A percentile compares a stretch with the other conserved stretches of the same genome.
These are phyloP conservation scores for Penicillium cataractarum DNA, from an alignment of 495 filamentous ascomycete genomes.

Conservation along the genomic window DNA sequence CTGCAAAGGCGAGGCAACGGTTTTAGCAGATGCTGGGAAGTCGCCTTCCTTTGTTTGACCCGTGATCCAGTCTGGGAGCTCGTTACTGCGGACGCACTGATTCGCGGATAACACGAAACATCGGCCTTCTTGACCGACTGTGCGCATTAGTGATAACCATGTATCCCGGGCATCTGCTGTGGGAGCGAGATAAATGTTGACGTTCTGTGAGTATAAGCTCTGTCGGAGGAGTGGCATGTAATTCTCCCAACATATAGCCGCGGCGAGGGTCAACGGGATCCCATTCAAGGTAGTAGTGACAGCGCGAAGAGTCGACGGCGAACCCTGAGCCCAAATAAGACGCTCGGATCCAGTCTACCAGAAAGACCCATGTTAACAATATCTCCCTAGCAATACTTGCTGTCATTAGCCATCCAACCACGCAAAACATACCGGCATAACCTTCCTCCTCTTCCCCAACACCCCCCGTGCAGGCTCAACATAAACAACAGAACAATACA, in stretches of 20 bases:
- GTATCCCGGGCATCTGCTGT: constrained; percentile 86
- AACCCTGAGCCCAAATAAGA: constrained; percentile 84
- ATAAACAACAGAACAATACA: constrained; percentile 86
- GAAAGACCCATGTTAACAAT: background rate
- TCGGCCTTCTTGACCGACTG: constrained; percentile 77
- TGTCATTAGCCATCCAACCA: too few species aligned
- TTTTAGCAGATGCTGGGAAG: background rate
- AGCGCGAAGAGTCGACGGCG: constrained; percentile 76
- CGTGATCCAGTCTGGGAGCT: constrained; percentile 62
- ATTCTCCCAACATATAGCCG: constrained; percentile 97
- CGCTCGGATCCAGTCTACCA: constrained; percentile 70
- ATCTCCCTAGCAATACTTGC: background rate
- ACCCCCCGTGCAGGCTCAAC: constrained; percentile 73
- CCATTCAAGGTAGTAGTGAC: constrained; percentile 80
- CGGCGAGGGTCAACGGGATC: constrained; percentile 74
- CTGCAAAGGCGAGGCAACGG: background rate
- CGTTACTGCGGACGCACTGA: constrained; percentile 67
- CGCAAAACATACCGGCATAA: constrained; percentile 71
- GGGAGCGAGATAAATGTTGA: constrained; percentile 90
- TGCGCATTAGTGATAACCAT: constrained; percentile 82
- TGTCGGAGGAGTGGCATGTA: constrained; percentile 89
- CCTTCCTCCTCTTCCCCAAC: constrained; percentile 88
- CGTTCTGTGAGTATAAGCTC: constrained; percentile 84
- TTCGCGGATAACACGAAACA: constrained; percentile 88
- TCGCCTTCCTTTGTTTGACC: constrained; percentile 15